phyloP scores from a whole-genome alignment of 257 asterid genomes.

The Scutellaria baicalensis region DNA sequence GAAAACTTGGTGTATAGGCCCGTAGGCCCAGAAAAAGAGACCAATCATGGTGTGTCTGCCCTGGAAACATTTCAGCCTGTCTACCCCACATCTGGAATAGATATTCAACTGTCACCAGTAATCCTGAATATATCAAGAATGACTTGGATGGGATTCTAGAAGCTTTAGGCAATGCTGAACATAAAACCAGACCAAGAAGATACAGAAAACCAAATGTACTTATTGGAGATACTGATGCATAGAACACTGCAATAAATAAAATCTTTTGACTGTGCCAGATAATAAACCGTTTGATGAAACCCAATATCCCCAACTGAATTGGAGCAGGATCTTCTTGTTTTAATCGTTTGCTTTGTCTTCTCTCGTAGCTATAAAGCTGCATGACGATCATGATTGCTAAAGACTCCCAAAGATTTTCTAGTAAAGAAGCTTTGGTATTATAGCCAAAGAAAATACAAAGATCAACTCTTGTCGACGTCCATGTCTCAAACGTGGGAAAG shows the following conservation, averaged over 20 bases:
- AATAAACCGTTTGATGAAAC: constrained; percentile 64
- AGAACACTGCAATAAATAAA: constrained; percentile 59
- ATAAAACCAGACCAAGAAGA: constrained; percentile 74
- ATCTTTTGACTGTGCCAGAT: constrained; percentile 97
- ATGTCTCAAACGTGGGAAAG: constrained; percentile 70
- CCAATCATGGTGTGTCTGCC: constrained; percentile 63
- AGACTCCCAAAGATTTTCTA: constrained; percentile 81
- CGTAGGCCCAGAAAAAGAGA: constrained; percentile 70
- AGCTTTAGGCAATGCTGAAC: constrained; percentile 69
- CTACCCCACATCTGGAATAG: constrained; percentile 96
- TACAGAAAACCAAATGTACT: constrained; percentile 81
- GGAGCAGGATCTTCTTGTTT: constrained; percentile 47
- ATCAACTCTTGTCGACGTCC: constrained; percentile 67
- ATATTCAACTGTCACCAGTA: constrained; percentile 73
- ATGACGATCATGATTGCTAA: constrained; percentile 83
- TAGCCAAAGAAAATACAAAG: constrained; percentile 67
- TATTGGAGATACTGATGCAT: constrained; percentile 83
- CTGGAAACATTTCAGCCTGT: constrained; percentile 86
- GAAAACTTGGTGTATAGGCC: constrained; percentile 52
- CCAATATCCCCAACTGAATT: constrained; percentile 63
- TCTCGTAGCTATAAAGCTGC: constrained; percentile 98
- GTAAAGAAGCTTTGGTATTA: constrained; percentile 48
- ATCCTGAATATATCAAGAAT: constrained; percentile 73
- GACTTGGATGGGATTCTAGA: constrained; percentile 85
- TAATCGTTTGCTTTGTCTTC: constrained; percentile 80